Evolutionary conservation across 768 basidiomycete species (phyloP).

Genomic region (Russula lepida): DNA sequence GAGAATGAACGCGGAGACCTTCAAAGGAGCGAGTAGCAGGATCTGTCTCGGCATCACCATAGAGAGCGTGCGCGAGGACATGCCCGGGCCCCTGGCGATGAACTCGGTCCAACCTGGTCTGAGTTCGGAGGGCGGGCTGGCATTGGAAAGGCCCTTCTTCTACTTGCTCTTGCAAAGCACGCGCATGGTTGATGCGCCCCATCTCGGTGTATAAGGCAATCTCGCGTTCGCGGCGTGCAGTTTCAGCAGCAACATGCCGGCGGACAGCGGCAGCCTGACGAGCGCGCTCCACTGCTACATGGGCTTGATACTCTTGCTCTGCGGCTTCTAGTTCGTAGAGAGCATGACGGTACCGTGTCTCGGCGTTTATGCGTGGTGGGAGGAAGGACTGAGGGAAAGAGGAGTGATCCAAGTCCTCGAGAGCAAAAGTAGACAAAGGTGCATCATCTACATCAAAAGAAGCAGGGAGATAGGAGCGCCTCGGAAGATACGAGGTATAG

Average conservation of each 20-base stretch:
- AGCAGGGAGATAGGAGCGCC: neutral
- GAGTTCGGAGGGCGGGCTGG: neutral
- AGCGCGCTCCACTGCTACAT: neutral
- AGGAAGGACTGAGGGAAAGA: neutral
- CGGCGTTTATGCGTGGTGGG: neutral
- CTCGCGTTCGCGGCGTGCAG: neutral
- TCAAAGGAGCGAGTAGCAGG: too few relatives aligned
- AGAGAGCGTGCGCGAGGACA: neutral
- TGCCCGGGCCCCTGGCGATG: neutral
- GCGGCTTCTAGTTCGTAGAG: constrained; percentile 14
- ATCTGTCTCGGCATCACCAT: too few relatives aligned
- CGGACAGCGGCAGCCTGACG: constrained; percentile 1
- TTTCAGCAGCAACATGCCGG: neutral
- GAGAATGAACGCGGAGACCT: neutral
- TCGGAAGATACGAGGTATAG: neutral
- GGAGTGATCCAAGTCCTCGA: neutral
- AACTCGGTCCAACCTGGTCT: neutral
- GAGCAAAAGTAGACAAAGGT: neutral
- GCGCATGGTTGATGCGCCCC: neutral
- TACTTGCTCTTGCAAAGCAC: neutral
- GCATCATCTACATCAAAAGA: neutral
- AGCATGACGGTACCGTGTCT: constrained; percentile 15
- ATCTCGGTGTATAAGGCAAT: constrained; percentile 1
- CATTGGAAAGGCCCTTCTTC: neutral
- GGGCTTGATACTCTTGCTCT: constrained; percentile 14